Evolutionary conservation across 495 filamentous ascomycete species (phyloP).

Genomic region (Penicillium antarcticum): DNA sequence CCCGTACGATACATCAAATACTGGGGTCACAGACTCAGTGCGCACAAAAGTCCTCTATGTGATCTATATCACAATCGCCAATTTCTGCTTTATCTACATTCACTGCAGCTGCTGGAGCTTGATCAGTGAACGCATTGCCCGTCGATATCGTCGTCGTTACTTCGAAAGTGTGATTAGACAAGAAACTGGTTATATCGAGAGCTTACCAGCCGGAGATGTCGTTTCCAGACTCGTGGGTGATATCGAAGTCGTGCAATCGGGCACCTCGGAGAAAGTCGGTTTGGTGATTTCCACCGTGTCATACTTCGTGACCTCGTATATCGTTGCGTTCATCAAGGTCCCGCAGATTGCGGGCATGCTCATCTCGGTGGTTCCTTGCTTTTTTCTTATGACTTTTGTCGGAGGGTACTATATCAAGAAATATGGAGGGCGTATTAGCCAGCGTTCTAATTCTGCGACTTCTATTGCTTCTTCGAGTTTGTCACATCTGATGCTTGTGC

Average conservation of each 20-base stretch:
- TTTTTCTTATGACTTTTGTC: conserved; percentile 57
- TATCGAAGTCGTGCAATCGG: conserved; percentile 55
- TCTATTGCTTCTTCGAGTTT: conserved; percentile 47
- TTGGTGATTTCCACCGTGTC: conserved; percentile 54
- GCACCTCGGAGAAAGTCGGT: conserved; percentile 65
- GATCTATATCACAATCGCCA: conserved; percentile 60
- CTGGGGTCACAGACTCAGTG: conserved; percentile 18
- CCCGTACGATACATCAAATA: conserved; percentile 5
- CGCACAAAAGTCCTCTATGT: conserved; percentile 55
- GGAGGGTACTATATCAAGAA: conserved; percentile 58
- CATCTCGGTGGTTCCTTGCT: conserved; percentile 62
- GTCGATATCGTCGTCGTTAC: conserved; percentile 55
- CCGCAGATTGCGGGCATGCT: conserved; percentile 36
- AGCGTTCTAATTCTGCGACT: conserved; percentile 43
- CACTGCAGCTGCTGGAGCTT: conserved; percentile 55
- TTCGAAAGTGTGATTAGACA: conserved; percentile 54
- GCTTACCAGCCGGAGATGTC: conserved; percentile 51
- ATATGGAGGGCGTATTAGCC: conserved; percentile 47
- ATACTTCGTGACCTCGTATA: conserved; percentile 59
- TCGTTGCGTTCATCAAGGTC: conserved; percentile 61
- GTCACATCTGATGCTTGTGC: conserved; percentile 43
- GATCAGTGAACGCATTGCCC: conserved; percentile 60
- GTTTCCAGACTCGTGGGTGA: conserved; percentile 56
- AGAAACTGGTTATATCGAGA: conserved; percentile 58
- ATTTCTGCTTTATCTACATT: conserved; percentile 57